phyloP scores from a whole-genome alignment of 164 flowering plant species.

The Houttuynia cordata region DNA sequence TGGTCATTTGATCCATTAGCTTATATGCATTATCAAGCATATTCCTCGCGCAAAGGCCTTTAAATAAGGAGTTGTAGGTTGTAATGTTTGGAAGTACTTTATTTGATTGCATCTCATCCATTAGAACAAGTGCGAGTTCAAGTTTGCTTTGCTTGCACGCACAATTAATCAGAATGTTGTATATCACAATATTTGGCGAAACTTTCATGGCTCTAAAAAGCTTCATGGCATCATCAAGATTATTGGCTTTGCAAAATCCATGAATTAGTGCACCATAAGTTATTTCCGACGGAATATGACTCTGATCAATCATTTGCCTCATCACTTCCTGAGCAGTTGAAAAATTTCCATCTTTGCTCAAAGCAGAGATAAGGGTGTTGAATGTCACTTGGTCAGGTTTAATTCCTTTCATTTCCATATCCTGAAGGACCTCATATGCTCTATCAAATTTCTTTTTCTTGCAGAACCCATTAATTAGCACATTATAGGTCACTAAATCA shows the following conservation, averaged over 20 bases:
- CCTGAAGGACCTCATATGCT: slow-evolving; percentile 46
- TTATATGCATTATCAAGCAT: slow-evolving; percentile 41
- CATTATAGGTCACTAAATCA: slow-evolving; percentile 48
- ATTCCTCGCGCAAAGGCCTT: slow-evolving; percentile 42
- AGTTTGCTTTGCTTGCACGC: slow-evolving; percentile 40
- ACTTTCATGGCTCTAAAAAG: slow-evolving; percentile 45
- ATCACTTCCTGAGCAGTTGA: slow-evolving; percentile 25
- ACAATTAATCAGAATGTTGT: slow-evolving; percentile 56
- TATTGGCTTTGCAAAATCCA: slow-evolving; percentile 39
- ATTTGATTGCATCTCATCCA: slow-evolving; percentile 57
- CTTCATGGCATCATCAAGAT: slow-evolving; percentile 56
- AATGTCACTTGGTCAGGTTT: slow-evolving; percentile 53
- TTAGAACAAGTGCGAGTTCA: slow-evolving; percentile 40
- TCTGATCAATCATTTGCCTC: slow-evolving; percentile 38
- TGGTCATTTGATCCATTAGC: slow-evolving; percentile 68
- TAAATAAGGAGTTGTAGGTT: slow-evolving; percentile 69
- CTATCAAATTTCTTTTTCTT: slow-evolving; percentile 42
- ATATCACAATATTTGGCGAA: slow-evolving; percentile 58
- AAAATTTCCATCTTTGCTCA: slow-evolving; percentile 44
- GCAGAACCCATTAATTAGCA: slow-evolving; percentile 57
- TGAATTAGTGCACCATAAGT: slow-evolving; percentile 74
- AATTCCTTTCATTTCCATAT: slow-evolving; percentile 46
- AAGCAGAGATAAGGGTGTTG: slow-evolving; percentile 57
- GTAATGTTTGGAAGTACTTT: slow-evolving; percentile 34
- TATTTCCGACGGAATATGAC: slow-evolving; percentile 43